Percentiles rank a stretch among this genome's conserved stretches.
Evolutionary conservation across 306 rosid species (phyloP).

Genomic region (Senna siamea): DNA sequence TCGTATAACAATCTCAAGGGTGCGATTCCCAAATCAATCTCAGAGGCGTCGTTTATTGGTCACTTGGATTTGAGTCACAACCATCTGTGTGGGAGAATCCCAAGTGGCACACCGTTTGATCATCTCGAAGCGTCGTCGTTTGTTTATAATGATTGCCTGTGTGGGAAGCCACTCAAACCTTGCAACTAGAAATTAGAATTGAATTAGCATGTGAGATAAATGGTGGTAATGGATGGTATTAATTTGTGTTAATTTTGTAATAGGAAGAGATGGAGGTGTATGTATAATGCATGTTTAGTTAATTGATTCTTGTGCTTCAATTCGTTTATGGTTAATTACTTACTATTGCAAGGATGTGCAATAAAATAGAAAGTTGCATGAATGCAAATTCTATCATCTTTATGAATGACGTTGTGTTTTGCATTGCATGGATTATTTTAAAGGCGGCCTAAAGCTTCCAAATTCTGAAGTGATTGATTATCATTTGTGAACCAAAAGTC

Average conservation of each 20-base stretch:
- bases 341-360: no score
- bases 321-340: no score
- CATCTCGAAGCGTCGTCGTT: slow-evolving; percentile 92
- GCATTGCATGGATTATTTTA: no score
- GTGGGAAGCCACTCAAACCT: slow-evolving; percentile 85
- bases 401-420: no score
- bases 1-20: slow-evolving; percentile 69
- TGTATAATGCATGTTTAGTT: not conserved
- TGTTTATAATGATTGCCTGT: slow-evolving; percentile 75
- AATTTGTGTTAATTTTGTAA: not conserved
- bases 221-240: no score
- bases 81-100: slow-evolving; percentile 83
- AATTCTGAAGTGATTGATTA: no score
- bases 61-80: slow-evolving; percentile 96
- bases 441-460: no score
- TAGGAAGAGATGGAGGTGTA: not conserved
- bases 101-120: slow-evolving; percentile 81
- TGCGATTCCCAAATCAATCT: slow-evolving; percentile 60
- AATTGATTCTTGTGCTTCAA: no score
- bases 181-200: slow-evolving; percentile 40
- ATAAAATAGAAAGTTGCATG: no score
- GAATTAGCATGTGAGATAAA: no score
- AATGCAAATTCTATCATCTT: no score
- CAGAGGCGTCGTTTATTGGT: slow-evolving; percentile 69
- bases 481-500: not conserved